phyloP scores from a whole-genome alignment of 225 moss, liverwort and hornwort genomes.

The Neckera pumila region DNA sequence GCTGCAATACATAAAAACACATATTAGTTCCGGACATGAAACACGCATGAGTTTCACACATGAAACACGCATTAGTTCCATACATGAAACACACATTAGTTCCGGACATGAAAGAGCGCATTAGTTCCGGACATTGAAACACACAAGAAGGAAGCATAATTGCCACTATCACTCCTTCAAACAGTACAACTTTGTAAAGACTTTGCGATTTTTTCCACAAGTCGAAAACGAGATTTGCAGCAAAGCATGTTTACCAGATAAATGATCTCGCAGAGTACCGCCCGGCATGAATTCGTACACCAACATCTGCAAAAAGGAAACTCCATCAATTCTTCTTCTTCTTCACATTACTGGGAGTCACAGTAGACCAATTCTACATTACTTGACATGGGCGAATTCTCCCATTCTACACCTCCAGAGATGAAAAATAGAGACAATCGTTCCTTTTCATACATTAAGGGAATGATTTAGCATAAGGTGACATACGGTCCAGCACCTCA shows the following conservation, averaged over 20 bases:
- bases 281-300: slow-evolving; percentile 60
- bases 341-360: neutral
- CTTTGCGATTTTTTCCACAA: no score
- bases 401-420: neutral
- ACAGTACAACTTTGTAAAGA: neutral
- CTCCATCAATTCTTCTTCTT: neutral
- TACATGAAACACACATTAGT: neutral
- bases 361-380: neutral
- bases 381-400: neutral
- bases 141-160: neutral
- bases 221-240: neutral
- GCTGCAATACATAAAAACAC: neutral
- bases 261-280: slow-evolving; percentile 50
- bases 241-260: slow-evolving; percentile 20
- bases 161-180: neutral
- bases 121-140: neutral
- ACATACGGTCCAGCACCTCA: neutral
- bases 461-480: neutral
- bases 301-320: slow-evolving; percentile 36
- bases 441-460: neutral
- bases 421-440: neutral
- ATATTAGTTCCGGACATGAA: neutral
- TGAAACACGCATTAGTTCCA: neutral
- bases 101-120: neutral
- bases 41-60: no score